Evolutionary conservation across 2,329 filamentous ascomycete genomes (phyloP), one percentile per base, ranked within the genome.

Genomic region (Trichoderma oligosporum): DNA sequence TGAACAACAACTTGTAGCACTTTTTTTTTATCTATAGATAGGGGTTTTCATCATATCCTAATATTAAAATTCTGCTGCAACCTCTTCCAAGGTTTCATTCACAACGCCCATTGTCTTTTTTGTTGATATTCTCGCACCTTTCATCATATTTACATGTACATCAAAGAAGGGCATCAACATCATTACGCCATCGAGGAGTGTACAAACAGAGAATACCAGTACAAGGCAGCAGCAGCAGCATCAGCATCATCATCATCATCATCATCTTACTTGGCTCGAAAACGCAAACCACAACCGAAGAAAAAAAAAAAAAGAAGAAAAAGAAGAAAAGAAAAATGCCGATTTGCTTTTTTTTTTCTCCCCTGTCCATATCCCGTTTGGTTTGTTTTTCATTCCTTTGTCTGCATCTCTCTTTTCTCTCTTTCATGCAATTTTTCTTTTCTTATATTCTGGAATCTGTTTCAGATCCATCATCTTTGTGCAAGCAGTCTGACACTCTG

Each of bases 341-440:
- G 31, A 44, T 44, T 46, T 57, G 45, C 35, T 39, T 57, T 51
- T 57, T 16, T n/a, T 24, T 41, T 16, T 33, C 33, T n/a, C 14
- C 14, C 4, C 35, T 24, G 25, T 38, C 35, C 48, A 44, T 47
- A 44, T 27, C 53, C 25, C 12, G 7, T 31, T 49, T 44, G 9
- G 24, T 25, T 35, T 44, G 47, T 48, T 44, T 20, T 45, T 38
- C 56, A 45, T 41, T 45, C 38, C 41, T 20, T 27, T 45, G 31
- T 54, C 18, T 49, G 31, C 16, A 29, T 46, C 25, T 45, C 51
- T 54, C 49, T 54, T 39, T 51, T 24, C 36, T 52, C 51, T 36
- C 39, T 38, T 36, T 46, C 31, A 44, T 53, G 49, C 38, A 35
- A 7, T 38, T 20, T 9, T 31, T 8, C 9, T 35, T 39, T 18